Percentiles rank a stretch among this genome's conserved stretches.
Evolutionary conservation across 331 rosid species (phyloP).

Genomic region (Quercus lobata): DNA sequence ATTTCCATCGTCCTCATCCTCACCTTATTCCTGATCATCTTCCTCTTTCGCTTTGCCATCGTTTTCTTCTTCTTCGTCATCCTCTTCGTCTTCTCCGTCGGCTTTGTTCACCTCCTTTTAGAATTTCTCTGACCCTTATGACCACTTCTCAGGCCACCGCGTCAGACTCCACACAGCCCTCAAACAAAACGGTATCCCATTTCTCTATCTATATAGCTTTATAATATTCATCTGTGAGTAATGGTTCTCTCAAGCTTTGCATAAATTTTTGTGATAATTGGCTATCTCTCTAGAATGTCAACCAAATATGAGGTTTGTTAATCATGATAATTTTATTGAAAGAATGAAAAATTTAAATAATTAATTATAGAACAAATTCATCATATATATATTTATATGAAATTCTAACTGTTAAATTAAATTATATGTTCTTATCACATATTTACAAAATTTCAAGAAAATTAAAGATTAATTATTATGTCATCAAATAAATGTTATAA

Average conservation of each 20-base stretch:
- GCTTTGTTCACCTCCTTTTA: conserved; percentile 43
- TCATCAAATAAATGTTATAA: too few species aligned
- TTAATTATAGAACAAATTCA: too few species aligned
- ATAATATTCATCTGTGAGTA: neutral
- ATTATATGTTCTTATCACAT: too few species aligned
- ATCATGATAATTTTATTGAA: too few species aligned
- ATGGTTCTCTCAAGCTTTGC: neutral
- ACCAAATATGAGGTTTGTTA: neutral
- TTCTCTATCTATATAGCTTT: neutral
- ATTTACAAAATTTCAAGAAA: too few species aligned
- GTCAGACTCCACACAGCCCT: conserved; percentile 24
- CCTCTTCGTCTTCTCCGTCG: conserved; percentile 47
- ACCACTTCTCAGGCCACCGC: conserved; percentile 31
- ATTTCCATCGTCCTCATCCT: conserved; percentile 37
- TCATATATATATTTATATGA: too few species aligned
- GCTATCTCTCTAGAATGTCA: neutral
- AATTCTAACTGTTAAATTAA: too few species aligned
- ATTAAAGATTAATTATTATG: too few species aligned
- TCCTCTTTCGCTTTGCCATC: conserved; percentile 48
- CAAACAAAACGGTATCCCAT: conserved; percentile 52
- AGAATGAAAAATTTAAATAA: too few species aligned
- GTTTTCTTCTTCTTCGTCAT: conserved; percentile 33
- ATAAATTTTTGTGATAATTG: neutral
- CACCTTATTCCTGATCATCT: conserved; percentile 35
- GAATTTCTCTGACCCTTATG: conserved; percentile 42